Percentiles rank a stretch among this genome's conserved stretches.
These are phyloP conservation scores for Fraxinus latifolia DNA, from an alignment of 305 asterid genomes.

Conservation along the genomic window DNA sequence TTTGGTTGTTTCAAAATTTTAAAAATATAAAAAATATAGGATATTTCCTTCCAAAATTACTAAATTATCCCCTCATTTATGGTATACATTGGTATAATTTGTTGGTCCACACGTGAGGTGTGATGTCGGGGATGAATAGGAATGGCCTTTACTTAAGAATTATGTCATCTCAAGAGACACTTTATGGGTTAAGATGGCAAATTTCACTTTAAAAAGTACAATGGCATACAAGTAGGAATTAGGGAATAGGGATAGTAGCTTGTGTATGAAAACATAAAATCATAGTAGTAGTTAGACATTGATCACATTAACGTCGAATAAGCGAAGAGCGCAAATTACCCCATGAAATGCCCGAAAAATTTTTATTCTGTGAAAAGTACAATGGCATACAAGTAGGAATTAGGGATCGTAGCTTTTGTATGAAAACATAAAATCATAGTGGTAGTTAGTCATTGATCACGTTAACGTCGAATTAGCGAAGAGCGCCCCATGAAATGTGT, in stretches of 20 bases:
- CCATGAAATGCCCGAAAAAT: neutral
- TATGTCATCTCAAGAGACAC: slow-evolving; percentile 35
- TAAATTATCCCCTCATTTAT: slow-evolving; percentile 18
- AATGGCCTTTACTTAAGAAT: slow-evolving; percentile 50
- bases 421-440: neutral
- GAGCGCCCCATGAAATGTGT: neutral
- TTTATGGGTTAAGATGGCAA: slow-evolving; percentile 18
- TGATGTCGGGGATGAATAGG: slow-evolving; percentile 36
- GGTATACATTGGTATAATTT: neutral
- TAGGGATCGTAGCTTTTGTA: neutral
- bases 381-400: slow-evolving; percentile 22
- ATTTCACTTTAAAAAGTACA: slow-evolving; percentile 35
- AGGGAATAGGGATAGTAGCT: neutral
- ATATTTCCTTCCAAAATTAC: slow-evolving; percentile 8
- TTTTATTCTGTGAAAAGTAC: slow-evolving; percentile 23
- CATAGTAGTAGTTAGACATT: neutral
- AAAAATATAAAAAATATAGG: neutral
- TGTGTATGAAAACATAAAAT: neutral
- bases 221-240: slow-evolving; percentile 22
- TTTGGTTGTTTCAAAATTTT: slow-evolving; percentile 26
- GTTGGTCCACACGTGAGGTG: slow-evolving; percentile 59
- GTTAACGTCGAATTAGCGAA: neutral
- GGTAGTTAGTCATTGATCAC: neutral
- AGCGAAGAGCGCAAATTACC: neutral
- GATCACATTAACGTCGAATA: neutral